Evolutionary conservation across 2,329 filamentous ascomycete species (phyloP), one percentile per base, ranked within the genome.

Genomic region (Polytolypa hystricis): DNA sequence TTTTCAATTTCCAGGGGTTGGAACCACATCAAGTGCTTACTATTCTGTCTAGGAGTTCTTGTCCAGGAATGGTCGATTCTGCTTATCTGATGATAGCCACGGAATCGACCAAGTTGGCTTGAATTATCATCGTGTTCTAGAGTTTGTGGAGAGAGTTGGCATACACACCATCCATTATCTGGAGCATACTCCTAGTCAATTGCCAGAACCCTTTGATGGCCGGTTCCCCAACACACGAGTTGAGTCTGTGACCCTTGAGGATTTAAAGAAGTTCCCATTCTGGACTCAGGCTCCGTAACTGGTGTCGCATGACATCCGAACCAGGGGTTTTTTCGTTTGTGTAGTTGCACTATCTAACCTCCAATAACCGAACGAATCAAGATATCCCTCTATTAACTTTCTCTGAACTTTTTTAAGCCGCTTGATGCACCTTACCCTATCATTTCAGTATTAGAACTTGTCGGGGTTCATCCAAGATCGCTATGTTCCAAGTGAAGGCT

Each of bases 81-180:
- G 85, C 36, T 71, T 98, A 49, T 94, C 84, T 5, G 91, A 98
- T 57, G 91, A 98, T 61, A 94, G 86, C 57, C 91, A 98, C 64
- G 84, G 84, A 26, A 73, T 85, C 40, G 81, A 74, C 2, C 89
- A 98, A 55, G 72, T 98, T 4, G 85, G 79, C n/a, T 79, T 84
- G 34, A 89, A 93, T 55, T 96, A 91, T 62, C 54, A 57, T 30
- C 73, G 73, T 27, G 76, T 82, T 4, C 61, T 93, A 40, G 67
- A 73, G 1, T 94, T 83, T 56, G 64, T 93, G 38, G 70, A 76
- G 44, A 69, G 44, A 5, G 51, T 52, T 14, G 63, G 56, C 15
- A 61, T 67, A 15, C 39, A 42, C n/a, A 54, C 46, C 2, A 19
- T 65, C 39, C 53, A 64, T 47, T 58, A 61, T 44, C 42, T 65